These are phyloP conservation scores for Peterozyma toletana DNA, from an alignment of 805 yeast species.

Conservation along the genomic window DNA sequence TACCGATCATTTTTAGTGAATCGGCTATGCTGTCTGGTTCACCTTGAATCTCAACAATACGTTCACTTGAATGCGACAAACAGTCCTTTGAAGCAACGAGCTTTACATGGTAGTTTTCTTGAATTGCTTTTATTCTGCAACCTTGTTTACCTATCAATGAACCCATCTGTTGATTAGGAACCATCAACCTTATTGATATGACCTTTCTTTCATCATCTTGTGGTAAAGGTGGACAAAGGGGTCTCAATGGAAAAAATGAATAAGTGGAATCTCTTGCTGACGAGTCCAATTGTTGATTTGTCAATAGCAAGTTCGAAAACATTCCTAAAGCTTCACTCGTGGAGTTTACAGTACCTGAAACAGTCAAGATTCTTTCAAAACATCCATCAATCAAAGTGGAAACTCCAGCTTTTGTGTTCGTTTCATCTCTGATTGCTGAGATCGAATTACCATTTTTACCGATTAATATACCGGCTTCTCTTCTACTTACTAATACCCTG, in stretches of 20 bases:
- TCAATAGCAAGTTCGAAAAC: slow-evolving; percentile 54
- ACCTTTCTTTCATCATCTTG: slow-evolving; percentile 28
- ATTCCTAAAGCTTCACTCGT: slow-evolving; percentile 64
- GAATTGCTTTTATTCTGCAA: slow-evolving; percentile 69
- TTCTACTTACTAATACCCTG: slow-evolving; percentile 68
- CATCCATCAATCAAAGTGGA: slow-evolving; percentile 75
- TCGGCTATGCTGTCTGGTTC: slow-evolving; percentile 53
- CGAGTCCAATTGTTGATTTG: slow-evolving; percentile 27
- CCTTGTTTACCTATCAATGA: slow-evolving; percentile 85
- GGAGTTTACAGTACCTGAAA: slow-evolving; percentile 64
- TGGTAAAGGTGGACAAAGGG: slow-evolving; percentile 44
- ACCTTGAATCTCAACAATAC: slow-evolving; percentile 85
- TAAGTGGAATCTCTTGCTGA: slow-evolving; percentile 27
- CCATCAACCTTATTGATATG: slow-evolving; percentile 57
- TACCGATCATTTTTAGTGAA: slow-evolving; percentile 51
- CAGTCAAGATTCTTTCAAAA: slow-evolving; percentile 75
- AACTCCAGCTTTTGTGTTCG: slow-evolving; percentile 80
- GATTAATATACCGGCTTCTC: slow-evolving; percentile 86
- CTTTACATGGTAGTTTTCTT: slow-evolving; percentile 59
- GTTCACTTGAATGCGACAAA: slow-evolving; percentile 74
- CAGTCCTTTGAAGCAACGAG: slow-evolving; percentile 85
- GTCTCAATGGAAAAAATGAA: slow-evolving; percentile 53
- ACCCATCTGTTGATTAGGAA: slow-evolving; percentile 85
- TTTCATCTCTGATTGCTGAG: slow-evolving; percentile 64
- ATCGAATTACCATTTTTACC: slow-evolving; percentile 81